These are phyloP conservation scores for Urostyla sp. DNA, from an alignment of 73 alveolate genomes.

Conservation along the genomic window DNA sequence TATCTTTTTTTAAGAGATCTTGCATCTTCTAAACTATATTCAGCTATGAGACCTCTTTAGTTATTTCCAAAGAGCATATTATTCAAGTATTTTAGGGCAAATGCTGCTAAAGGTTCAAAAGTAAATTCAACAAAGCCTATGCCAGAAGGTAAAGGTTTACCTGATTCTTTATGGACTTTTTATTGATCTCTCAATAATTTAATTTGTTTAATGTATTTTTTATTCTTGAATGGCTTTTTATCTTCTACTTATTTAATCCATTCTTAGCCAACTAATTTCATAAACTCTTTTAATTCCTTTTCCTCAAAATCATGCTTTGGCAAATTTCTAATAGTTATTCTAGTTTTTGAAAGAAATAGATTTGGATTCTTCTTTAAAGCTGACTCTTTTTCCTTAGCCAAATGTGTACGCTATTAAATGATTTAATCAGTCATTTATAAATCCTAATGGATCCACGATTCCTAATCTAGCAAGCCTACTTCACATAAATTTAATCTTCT, in stretches of 20 bases:
- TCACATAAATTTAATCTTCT: slow-evolving; percentile 32
- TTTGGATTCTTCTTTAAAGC: slow-evolving; percentile 28
- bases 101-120: slow-evolving; percentile 54
- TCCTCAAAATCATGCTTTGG: slow-evolving; percentile 53
- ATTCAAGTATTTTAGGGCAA: slow-evolving; percentile 38
- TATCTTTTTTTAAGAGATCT: slow-evolving; percentile 47
- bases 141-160: slow-evolving; percentile 55
- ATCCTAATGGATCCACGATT: slow-evolving; percentile 44
- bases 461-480: slow-evolving; percentile 61
- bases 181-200: slow-evolving; percentile 59
- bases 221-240: slow-evolving; percentile 6
- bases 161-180: slow-evolving; percentile 35
- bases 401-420: slow-evolving; percentile 48
- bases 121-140: slow-evolving; percentile 62
- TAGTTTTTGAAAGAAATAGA: slow-evolving; percentile 13
- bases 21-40: slow-evolving; percentile 61
- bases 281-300: slow-evolving; percentile 45
- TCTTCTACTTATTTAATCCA: slow-evolving; percentile 27
- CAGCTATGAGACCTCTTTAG: slow-evolving; percentile 56
- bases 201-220: slow-evolving; percentile 37
- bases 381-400: slow-evolving; percentile 28
- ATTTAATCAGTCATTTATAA: slow-evolving; percentile 25
- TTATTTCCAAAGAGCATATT: slow-evolving; percentile 34
- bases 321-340: slow-evolving; percentile 53
- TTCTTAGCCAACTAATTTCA: slow-evolving; percentile 13